A percentile compares a stretch with the other conserved stretches of the same genome.
These are phyloP conservation scores for Castanospermum australe DNA, from an alignment of 306 rosid genomes.

Conservation along the genomic window DNA sequence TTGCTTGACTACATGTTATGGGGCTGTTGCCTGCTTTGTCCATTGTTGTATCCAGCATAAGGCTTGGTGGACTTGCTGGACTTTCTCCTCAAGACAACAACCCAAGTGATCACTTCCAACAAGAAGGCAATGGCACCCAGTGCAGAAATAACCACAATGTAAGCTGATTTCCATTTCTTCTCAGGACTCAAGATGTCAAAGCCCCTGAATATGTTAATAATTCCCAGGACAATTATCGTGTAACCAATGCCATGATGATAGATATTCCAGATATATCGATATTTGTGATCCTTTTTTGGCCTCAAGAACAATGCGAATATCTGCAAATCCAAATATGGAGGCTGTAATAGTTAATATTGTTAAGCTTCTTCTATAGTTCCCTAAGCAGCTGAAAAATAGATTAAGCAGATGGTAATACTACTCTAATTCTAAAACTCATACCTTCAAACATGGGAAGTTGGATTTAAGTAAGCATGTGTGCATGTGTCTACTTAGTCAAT, in stretches of 20 bases:
- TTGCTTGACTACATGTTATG: background rate
- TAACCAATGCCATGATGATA: conserved; percentile 83
- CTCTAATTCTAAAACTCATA: too few species aligned
- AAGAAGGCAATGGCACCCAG: conserved; percentile 57
- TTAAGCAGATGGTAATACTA: background rate
- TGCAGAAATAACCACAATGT: conserved; percentile 34
- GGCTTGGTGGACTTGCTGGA: conserved; percentile 51
- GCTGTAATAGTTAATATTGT: too few species aligned
- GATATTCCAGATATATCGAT: conserved; percentile 68
- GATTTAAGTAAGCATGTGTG: too few species aligned
- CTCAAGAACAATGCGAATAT: conserved; percentile 75
- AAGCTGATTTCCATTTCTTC: conserved; percentile 59
- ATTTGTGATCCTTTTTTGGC: conserved; percentile 79
- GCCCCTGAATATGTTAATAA: conserved; percentile 75
- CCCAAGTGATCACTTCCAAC: conserved; percentile 79
- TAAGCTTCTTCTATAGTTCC: background rate
- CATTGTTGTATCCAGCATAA: conserved; percentile 47
- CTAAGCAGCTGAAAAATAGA: background rate
- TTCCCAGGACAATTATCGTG: conserved; percentile 49
- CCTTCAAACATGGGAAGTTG: too few species aligned
- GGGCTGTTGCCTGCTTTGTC: conserved; percentile 36
- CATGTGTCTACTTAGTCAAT: too few species aligned
- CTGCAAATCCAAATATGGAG: conserved; percentile 43
- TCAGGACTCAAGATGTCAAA: conserved; percentile 55
- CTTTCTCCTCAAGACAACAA: conserved; percentile 61